These are phyloP conservation scores for Gamarada debralockiae DNA, from an alignment of 495 filamentous ascomycete genomes.

Conservation along the genomic window DNA sequence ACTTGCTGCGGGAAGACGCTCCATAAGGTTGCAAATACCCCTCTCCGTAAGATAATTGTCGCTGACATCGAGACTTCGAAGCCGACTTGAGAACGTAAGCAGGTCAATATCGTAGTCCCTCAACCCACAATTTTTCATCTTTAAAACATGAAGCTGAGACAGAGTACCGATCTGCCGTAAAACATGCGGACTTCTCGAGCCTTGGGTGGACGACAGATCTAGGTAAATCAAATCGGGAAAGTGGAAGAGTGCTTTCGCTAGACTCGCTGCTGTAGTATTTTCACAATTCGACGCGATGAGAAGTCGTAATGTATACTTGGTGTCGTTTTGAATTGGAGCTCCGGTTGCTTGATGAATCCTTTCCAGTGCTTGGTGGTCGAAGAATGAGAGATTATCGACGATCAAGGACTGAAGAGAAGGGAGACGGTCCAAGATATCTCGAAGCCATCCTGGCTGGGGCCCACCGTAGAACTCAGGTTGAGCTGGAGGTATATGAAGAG, in stretches of 20 bases:
- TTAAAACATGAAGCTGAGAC: slow-evolving; percentile 51
- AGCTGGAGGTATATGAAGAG: slow-evolving; percentile 63
- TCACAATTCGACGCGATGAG: slow-evolving; percentile 54
- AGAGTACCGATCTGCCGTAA: slow-evolving; percentile 41
- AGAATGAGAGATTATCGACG: slow-evolving; percentile 58
- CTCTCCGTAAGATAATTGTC: slow-evolving; percentile 57
- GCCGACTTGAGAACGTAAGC: slow-evolving; percentile 46
- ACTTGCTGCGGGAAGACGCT: slow-evolving; percentile 12
- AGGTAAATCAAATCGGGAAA: slow-evolving; percentile 56
- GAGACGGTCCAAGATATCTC: slow-evolving; percentile 55
- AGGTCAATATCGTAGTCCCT: slow-evolving; percentile 51
- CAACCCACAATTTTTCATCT: slow-evolving; percentile 53
- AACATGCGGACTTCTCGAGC: slow-evolving; percentile 48
- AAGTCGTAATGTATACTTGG: slow-evolving; percentile 41
- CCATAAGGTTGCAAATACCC: slow-evolving; percentile 49
- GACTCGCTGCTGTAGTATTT: slow-evolving; percentile 51
- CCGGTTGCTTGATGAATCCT: slow-evolving; percentile 11
- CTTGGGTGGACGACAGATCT: slow-evolving; percentile 56
- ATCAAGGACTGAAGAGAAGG: slow-evolving; percentile 59
- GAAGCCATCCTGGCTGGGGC: slow-evolving; percentile 57
- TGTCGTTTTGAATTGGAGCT: neutral
- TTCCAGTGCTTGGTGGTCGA: slow-evolving; percentile 56
- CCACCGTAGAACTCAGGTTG: slow-evolving; percentile 63
- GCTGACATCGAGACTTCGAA: slow-evolving; percentile 57
- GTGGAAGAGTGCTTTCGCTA: slow-evolving; percentile 47